Percentiles rank a stretch among this genome's conserved stretches.
Evolutionary conservation across 805 yeast species (phyloP).

Genomic region (Alloascoidea hylecoeti): DNA sequence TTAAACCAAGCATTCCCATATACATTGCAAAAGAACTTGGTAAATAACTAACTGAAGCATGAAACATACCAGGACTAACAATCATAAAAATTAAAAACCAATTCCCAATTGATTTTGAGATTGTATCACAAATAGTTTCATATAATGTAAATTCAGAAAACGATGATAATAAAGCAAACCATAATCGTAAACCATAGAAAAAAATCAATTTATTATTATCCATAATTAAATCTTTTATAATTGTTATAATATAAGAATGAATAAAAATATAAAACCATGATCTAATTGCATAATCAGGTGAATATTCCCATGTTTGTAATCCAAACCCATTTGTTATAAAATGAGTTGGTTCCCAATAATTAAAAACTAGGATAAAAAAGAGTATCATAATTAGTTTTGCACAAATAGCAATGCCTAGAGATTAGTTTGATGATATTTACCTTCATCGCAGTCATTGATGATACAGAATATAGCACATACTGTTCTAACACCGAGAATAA

Average conservation of each 20-base stretch:
- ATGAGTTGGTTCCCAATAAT: slow-evolving; percentile 92
- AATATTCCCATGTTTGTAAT: slow-evolving; percentile 93
- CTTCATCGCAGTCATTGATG: slow-evolving; percentile 85
- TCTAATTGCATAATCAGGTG: slow-evolving; percentile 78
- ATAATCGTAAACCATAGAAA: slow-evolving; percentile 41
- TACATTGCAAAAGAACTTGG: slow-evolving; percentile 72
- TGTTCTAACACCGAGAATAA: slow-evolving; percentile 9
- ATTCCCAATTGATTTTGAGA: slow-evolving; percentile 27
- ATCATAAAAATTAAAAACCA: slow-evolving; percentile 53
- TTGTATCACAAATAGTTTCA: slow-evolving; percentile 21
- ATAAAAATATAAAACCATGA: slow-evolving; percentile 68
- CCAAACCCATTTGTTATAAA: slow-evolving; percentile 70
- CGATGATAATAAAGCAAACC: slow-evolving; percentile 25
- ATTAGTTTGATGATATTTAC: slow-evolving; percentile 14
- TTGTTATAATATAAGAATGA: slow-evolving; percentile 14
- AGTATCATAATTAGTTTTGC: too few relatives aligned
- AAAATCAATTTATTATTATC: slow-evolving; percentile 7
- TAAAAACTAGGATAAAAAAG: slow-evolving; percentile 52
- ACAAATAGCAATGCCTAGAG: slow-evolving; percentile 54
- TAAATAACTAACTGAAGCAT: slow-evolving; percentile 73
- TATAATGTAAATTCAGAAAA: slow-evolving; percentile 40
- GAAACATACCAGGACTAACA: slow-evolving; percentile 72
- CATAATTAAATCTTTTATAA: slow-evolving; percentile 3
- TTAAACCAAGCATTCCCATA: slow-evolving; percentile 19
- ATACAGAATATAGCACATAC: slow-evolving; percentile 40